Percentiles rank a stretch among this genome's conserved stretches.
phyloP scores from a whole-genome alignment of 768 basidiomycete genomes.

The Nidula microcarpa region DNA sequence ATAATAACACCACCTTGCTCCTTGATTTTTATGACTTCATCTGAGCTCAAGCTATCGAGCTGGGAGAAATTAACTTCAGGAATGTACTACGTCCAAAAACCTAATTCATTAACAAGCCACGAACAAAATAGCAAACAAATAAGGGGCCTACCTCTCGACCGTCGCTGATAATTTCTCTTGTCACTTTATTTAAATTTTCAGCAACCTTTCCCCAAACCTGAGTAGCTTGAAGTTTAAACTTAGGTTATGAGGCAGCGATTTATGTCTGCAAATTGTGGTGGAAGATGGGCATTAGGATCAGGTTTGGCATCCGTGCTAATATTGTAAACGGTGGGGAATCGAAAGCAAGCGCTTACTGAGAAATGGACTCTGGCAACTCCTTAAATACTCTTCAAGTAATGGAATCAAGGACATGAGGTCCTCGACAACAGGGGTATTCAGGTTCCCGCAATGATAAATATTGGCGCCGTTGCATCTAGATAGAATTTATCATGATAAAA shows the following conservation, averaged over 20 bases:
- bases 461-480: too few species aligned
- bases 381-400: too few species aligned
- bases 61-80: conserved; percentile 51
- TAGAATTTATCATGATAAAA: too few species aligned
- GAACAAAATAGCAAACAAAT: conserved; percentile 23
- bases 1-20: conserved; percentile 32
- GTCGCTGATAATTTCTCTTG: background rate
- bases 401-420: too few species aligned
- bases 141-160: background rate
- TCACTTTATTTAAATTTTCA: background rate
- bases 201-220: conserved; percentile 49
- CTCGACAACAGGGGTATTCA: too few species aligned
- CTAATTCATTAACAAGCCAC: background rate
- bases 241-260: conserved; percentile 15
- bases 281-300: background rate
- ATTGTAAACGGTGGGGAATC: too few species aligned
- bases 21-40: conserved; percentile 5
- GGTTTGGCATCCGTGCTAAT: too few species aligned
- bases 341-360: too few species aligned
- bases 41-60: conserved; percentile 33
- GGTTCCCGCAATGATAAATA: too few species aligned
- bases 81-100: conserved; percentile 28
- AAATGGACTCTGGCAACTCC: too few species aligned
- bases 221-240: conserved; percentile 34
- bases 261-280: conserved; percentile 28